A percentile compares a stretch with the other conserved stretches of the same genome.
Conservation (phyloP, 495 filamentous ascomycete genomes). For the Penicillium verhagenii region DNA sequence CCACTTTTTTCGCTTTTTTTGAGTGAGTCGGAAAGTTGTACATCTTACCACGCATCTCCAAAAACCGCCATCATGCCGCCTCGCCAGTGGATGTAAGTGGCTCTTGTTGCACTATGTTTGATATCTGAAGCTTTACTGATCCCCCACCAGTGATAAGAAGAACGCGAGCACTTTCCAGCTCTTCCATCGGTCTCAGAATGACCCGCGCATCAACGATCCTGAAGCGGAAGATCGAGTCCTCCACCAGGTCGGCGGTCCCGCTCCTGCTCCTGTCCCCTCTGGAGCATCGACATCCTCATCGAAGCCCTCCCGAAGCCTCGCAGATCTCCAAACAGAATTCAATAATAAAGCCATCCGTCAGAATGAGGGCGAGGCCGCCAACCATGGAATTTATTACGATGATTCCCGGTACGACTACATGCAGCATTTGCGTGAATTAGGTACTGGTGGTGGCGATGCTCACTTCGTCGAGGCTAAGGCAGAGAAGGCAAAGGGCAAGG, state of each 20-base stretch:
- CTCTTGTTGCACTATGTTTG: neutral
- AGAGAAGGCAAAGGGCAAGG: slow-evolving; percentile 60
- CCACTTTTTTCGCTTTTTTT: slow-evolving; percentile 36
- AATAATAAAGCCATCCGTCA: slow-evolving; percentile 63
- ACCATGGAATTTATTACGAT: slow-evolving; percentile 84
- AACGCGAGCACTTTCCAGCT: slow-evolving; percentile 87
- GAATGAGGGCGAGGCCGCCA: slow-evolving; percentile 96
- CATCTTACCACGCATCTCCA: slow-evolving; percentile 4
- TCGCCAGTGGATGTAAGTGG: slow-evolving; percentile 83
- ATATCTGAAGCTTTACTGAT: slow-evolving; percentile 13
- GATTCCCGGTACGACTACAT: slow-evolving; percentile 98
- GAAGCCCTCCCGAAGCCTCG: slow-evolving; percentile 47
- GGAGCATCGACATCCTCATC: slow-evolving; percentile 34
- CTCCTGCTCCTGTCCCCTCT: slow-evolving; percentile 25
- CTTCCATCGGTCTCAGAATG: slow-evolving; percentile 94
- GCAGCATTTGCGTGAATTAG: slow-evolving; percentile 94
- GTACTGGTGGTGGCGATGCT: slow-evolving; percentile 56
- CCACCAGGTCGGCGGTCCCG: slow-evolving; percentile 45
- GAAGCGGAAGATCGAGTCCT: slow-evolving; percentile 80
- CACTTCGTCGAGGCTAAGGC: slow-evolving; percentile 74
- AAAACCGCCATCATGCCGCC: slow-evolving; percentile 59
- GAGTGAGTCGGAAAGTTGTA: slow-evolving; percentile 10
- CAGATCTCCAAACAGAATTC: slow-evolving; percentile 77
- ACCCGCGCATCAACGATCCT: slow-evolving; percentile 88
- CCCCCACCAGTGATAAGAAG: slow-evolving; percentile 76